phyloP scores from a whole-genome alignment of 23 red algal species.

The Gracilaria caudata region DNA sequence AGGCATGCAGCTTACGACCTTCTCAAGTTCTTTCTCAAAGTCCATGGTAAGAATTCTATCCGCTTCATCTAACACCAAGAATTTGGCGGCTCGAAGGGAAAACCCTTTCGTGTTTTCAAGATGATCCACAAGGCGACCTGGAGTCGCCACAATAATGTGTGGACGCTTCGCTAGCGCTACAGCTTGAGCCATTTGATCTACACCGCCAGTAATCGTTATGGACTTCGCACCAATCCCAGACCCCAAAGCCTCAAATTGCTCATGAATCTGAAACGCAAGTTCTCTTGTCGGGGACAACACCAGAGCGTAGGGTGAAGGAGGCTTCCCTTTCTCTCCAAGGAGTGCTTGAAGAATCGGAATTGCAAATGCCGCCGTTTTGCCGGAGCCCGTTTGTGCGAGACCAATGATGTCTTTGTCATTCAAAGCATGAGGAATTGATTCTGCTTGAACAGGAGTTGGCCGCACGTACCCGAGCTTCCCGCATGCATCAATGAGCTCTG shows the following conservation, averaged over 20 bases:
- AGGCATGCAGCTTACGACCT: conserved; percentile 77
- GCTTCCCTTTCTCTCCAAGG: conserved; percentile 67
- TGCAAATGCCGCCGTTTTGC: conserved; percentile 97
- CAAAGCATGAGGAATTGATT: conserved; percentile 88
- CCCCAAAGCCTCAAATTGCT: conserved; percentile 91
- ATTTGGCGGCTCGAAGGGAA: conserved; percentile 68
- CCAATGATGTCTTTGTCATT: conserved; percentile 86
- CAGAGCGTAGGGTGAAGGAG: conserved; percentile 76
- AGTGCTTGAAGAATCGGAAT: conserved; percentile 95
- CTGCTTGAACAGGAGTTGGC: conserved; percentile 89
- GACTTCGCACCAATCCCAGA: conserved; percentile 68
- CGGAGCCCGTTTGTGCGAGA: conserved; percentile 95
- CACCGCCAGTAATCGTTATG: conserved; percentile 81
- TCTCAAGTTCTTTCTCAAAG: conserved; percentile 97
- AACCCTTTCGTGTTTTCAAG: conserved; percentile 98
- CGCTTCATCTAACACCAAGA: conserved; percentile 96
- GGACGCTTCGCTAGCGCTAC: conserved; percentile 94
- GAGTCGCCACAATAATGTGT: conserved; percentile 97
- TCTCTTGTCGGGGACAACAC: conserved; percentile 98
- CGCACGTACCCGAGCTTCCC: conserved; percentile 61
- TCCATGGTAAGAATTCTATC: conserved; percentile 97
- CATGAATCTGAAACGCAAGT: conserved; percentile 96
- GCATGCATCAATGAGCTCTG: conserved; percentile 76
- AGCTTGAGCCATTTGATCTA: conserved; percentile 96
- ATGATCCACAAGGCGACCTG: conserved; percentile 97